phyloP scores from a whole-genome alignment of 768 basidiomycete genomes.

The Lactarius sanguifluus region DNA sequence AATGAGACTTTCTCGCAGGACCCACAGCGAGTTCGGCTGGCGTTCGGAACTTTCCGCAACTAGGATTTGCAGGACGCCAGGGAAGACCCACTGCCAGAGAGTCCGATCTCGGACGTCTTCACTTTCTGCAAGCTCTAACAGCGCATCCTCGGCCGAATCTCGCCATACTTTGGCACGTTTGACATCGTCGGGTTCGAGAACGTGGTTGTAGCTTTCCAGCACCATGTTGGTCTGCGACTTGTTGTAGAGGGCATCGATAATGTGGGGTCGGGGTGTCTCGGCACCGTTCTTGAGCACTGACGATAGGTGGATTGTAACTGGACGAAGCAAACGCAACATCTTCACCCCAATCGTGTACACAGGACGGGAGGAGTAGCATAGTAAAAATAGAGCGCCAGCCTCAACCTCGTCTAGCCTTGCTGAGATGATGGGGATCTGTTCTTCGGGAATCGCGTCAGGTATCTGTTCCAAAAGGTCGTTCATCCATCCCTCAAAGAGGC shows the following conservation, averaged over 20 bases:
- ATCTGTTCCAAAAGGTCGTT: conserved; percentile 45
- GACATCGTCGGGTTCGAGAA: conserved; percentile 60
- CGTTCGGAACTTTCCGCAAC: conserved; percentile 46
- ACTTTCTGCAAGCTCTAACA: conserved; percentile 73
- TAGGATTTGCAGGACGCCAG: conserved; percentile 53
- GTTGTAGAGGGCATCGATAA: conserved; percentile 57
- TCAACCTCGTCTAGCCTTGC: conserved; percentile 62
- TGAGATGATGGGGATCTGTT: conserved; percentile 44
- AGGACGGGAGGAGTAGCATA: conserved; percentile 53
- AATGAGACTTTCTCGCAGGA: conserved; percentile 64
- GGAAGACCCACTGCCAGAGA: conserved; percentile 74
- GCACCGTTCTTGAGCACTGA: conserved; percentile 31
- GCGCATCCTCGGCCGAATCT: conserved; percentile 53
- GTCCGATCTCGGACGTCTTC: conserved; percentile 61
- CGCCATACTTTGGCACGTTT: conserved; percentile 67
- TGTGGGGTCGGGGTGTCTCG: conserved; percentile 37
- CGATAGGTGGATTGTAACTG: conserved; percentile 47
- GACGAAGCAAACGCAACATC: conserved; percentile 57
- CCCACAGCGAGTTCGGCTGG: conserved; percentile 44
- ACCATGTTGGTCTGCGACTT: conserved; percentile 46
- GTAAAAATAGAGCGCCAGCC: conserved; percentile 70
- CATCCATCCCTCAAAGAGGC: conserved; percentile 70
- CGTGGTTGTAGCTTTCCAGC: conserved; percentile 63
- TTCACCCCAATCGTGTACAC: conserved; percentile 64
- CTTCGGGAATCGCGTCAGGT: conserved; percentile 39